These are phyloP conservation scores for Platanthera guangdongensis DNA, from an alignment of 106 monocot species.

Conservation along the genomic window DNA sequence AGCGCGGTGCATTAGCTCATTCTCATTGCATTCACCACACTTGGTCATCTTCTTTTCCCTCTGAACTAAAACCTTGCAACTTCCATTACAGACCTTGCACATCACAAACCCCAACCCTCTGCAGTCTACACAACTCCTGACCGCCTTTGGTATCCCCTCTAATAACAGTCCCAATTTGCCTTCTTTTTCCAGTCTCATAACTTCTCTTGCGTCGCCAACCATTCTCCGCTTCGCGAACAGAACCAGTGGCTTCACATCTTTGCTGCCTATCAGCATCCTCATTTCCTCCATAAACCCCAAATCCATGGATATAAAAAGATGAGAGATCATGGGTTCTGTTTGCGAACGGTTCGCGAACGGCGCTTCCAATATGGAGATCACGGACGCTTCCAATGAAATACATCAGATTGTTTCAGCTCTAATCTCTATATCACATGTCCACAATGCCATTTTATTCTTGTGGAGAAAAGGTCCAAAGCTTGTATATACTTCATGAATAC, in stretches of 20 bases:
- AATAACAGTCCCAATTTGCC: conserved; percentile 45
- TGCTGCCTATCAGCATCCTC: conserved; percentile 46
- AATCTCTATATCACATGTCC: too few species aligned
- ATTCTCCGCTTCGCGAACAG: conserved; percentile 68
- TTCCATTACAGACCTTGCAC: conserved; percentile 81
- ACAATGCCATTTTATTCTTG: too few species aligned
- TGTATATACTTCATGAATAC: too few species aligned
- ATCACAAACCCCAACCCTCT: conserved; percentile 71
- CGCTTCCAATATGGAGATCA: too few species aligned
- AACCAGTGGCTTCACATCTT: conserved; percentile 39
- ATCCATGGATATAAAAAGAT: conserved; percentile 63
- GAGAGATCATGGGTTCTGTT: conserved; percentile 47
- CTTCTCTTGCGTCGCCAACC: conserved; percentile 58
- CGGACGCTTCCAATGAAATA: too few species aligned
- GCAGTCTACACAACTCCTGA: conserved; percentile 47
- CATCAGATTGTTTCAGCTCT: too few species aligned
- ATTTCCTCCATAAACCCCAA: conserved; percentile 80
- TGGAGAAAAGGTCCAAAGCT: too few species aligned
- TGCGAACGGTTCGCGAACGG: conserved; percentile 75
- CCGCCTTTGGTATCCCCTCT: conserved; percentile 52
- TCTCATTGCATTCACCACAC: conserved; percentile 87
- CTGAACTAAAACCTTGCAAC: conserved; percentile 66
- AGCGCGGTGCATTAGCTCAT: conserved; percentile 74
- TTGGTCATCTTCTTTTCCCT: conserved; percentile 42
- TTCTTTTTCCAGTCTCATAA: conserved; percentile 65